Conservation (phyloP, 148 eudicot species). For the Linanthus parryae region DNA sequence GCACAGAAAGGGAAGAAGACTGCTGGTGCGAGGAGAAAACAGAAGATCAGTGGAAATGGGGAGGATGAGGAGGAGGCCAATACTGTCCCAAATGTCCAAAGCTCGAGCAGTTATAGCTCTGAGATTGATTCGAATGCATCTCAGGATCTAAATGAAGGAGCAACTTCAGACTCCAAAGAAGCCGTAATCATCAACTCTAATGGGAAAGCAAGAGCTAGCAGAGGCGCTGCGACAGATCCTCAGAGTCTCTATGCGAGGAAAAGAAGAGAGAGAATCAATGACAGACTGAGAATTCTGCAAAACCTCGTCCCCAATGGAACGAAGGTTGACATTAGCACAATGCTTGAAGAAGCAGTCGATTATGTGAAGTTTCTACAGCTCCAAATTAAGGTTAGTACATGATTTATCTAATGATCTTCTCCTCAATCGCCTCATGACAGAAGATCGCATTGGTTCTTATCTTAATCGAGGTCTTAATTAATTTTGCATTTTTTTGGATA, state of each 20-base stretch:
- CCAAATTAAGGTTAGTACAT: constrained; percentile 44
- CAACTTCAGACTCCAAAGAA: no score
- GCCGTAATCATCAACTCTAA: constrained; percentile 8
- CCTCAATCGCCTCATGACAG: no score
- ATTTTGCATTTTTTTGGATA: neutral
- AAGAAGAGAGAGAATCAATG: constrained; percentile 74
- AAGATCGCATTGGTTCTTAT: no score
- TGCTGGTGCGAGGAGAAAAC: constrained; percentile 9
- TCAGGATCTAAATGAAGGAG: no score
- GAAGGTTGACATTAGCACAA: constrained; percentile 79
- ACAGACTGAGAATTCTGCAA: constrained; percentile 65
- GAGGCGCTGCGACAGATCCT: constrained; percentile 55
- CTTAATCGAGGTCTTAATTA: neutral
- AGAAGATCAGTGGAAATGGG: constrained; percentile 2
- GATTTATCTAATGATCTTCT: neutral
- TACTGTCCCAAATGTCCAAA: neutral
- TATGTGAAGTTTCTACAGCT: constrained; percentile 63
- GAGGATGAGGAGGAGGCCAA: constrained; percentile 13
- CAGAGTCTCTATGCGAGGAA: constrained; percentile 71
- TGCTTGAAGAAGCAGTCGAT: constrained; percentile 63
- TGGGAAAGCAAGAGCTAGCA: constrained; percentile 44
- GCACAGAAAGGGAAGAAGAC: constrained; percentile 17
- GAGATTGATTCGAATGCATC: constrained; percentile 40
- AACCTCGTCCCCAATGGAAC: constrained; percentile 82
- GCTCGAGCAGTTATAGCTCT: constrained; percentile 27